These are phyloP conservation scores for Kalmanozyma brasiliensis DNA, from an alignment of 1,284 basidiomycete genomes.

Conservation along the genomic window DNA sequence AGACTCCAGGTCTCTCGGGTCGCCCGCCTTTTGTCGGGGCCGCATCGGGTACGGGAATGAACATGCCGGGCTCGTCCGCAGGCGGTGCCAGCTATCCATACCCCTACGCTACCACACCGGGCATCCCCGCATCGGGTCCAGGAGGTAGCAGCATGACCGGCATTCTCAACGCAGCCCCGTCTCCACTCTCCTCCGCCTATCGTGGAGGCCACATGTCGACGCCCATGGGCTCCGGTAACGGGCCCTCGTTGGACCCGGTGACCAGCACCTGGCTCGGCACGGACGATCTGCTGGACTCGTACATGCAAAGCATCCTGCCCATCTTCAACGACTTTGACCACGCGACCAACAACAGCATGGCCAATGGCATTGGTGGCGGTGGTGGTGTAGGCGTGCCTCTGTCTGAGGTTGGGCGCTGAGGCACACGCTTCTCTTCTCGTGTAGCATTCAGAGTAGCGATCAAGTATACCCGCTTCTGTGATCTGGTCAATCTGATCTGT, in stretches of 20 bases:
- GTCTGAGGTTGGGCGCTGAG: slow-evolving; percentile 33
- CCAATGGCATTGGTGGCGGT: slow-evolving; percentile 27
- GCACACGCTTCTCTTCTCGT: neutral
- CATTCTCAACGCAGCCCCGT: slow-evolving; percentile 12
- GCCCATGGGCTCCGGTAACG: slow-evolving; percentile 5
- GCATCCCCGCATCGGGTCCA: neutral
- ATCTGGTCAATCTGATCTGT: no score
- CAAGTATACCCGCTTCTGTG: no score
- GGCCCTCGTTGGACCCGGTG: slow-evolving; percentile 20
- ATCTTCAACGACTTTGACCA: slow-evolving; percentile 54
- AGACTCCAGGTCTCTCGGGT: slow-evolving; percentile 21
- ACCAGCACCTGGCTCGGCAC: slow-evolving; percentile 46
- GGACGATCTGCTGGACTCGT: slow-evolving; percentile 42
- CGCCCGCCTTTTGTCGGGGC: slow-evolving; percentile 22
- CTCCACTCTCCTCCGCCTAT: slow-evolving; percentile 26
- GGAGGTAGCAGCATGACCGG: slow-evolving; percentile 3
- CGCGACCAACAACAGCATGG: slow-evolving; percentile 37
- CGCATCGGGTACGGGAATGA: slow-evolving; percentile 1
- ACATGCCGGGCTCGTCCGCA: slow-evolving; percentile 12
- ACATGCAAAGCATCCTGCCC: slow-evolving; percentile 51
- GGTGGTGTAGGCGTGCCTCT: slow-evolving; percentile 43
- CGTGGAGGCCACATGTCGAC: slow-evolving; percentile 5
- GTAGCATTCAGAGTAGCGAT: no score
- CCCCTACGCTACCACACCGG: slow-evolving; percentile 7
- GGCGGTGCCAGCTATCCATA: slow-evolving; percentile 7